phyloP scores from a whole-genome alignment of 768 basidiomycete genomes.

The Agrocybe pediades region DNA sequence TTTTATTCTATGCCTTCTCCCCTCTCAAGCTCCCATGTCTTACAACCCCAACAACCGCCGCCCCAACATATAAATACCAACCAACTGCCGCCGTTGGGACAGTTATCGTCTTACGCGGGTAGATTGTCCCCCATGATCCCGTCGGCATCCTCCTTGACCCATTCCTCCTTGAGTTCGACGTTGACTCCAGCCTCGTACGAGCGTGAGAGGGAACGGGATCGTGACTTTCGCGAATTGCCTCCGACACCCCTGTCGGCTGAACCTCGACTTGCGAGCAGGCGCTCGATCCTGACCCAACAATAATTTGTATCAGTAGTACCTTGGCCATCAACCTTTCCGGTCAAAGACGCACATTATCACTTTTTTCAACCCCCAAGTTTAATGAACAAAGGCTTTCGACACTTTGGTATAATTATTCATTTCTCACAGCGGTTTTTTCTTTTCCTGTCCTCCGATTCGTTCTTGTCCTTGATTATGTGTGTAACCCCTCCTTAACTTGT shows the following conservation, averaged over 20 bases:
- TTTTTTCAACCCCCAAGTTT: background rate
- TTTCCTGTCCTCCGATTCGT: constrained; percentile 8
- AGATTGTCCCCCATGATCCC: constrained; percentile 38
- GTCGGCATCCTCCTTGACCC: constrained; percentile 11
- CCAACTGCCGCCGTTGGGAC: constrained; percentile 37
- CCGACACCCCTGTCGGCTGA: constrained; percentile 48
- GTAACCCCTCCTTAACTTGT: constrained; percentile 11
- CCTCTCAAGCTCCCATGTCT: constrained; percentile 43
- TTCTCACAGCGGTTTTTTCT: constrained; percentile 11
- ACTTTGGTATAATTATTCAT: constrained; percentile 6
- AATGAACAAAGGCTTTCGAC: background rate
- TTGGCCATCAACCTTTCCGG: background rate
- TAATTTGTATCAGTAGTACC: constrained; percentile 4
- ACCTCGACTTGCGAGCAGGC: constrained; percentile 31
- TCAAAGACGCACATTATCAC: background rate
- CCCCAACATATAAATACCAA: constrained; percentile 25
- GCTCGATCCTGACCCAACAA: constrained; percentile 33
- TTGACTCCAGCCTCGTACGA: constrained; percentile 41
- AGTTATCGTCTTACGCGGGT: constrained; percentile 33
- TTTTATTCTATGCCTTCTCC: constrained; percentile 59
- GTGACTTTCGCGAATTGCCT: constrained; percentile 38
- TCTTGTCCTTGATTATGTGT: constrained; percentile 10
- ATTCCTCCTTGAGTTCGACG: constrained; percentile 15
- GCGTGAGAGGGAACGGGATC: constrained; percentile 55
- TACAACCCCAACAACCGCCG: constrained; percentile 24